Evolutionary conservation across 352 stramenopile species (phyloP).

Genomic region (Pythium chondricola): DNA sequence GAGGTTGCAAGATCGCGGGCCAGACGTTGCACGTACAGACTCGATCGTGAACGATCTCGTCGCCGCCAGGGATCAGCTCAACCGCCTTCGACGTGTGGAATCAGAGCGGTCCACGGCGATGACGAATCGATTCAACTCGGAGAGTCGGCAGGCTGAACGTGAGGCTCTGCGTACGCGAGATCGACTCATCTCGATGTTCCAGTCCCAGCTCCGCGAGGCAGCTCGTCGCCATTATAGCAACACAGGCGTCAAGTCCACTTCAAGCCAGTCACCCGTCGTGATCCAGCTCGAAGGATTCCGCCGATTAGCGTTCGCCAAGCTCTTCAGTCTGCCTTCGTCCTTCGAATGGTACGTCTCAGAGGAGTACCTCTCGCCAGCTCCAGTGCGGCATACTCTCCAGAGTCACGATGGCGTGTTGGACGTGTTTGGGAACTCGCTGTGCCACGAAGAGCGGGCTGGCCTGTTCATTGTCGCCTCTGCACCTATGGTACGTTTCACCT

Average conservation of each 20-base stretch:
- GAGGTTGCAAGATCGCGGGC: constrained; percentile 50
- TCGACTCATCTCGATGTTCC: constrained; percentile 34
- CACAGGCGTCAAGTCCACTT: constrained; percentile 3
- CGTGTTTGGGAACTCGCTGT: constrained; percentile 62
- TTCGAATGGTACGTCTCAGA: constrained; percentile 49
- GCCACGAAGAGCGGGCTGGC: constrained; percentile 64
- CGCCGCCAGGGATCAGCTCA: constrained; percentile 36
- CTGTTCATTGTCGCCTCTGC: constrained; percentile 49
- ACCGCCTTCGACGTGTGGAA: constrained; percentile 41
- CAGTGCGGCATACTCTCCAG: constrained; percentile 34
- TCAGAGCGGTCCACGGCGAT: constrained; percentile 36
- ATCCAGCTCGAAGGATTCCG: constrained; percentile 50
- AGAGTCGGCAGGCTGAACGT: constrained; percentile 46
- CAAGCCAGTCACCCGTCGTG: too few relatives aligned
- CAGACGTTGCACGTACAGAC: constrained; percentile 39
- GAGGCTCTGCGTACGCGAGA: constrained; percentile 49
- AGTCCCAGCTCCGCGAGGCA: constrained; percentile 40
- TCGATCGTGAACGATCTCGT: constrained; percentile 47
- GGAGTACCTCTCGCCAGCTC: constrained; percentile 36
- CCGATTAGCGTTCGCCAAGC: constrained; percentile 58
- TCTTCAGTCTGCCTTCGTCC: constrained; percentile 42
- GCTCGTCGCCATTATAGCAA: constrained; percentile 25
- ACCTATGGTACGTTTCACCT: constrained; percentile 47
- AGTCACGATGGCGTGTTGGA: constrained; percentile 41
- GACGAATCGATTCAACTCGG: constrained; percentile 39